Conservation (phyloP, 2,329 filamentous ascomycete genomes). For the Penicillium sp. region DNA sequence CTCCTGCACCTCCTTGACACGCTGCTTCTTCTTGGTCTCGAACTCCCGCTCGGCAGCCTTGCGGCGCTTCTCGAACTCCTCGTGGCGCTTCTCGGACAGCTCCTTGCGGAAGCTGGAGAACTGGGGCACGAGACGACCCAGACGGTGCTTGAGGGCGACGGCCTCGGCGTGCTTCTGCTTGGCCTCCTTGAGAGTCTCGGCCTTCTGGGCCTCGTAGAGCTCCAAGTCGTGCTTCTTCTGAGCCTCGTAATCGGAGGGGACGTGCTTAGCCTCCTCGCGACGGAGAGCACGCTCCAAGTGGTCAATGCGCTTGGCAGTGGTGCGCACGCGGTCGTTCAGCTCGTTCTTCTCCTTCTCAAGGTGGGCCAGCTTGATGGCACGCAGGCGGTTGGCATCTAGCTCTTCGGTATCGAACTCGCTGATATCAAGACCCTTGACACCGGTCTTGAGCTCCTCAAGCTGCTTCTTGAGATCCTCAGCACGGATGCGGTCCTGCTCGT, state of each 20-base stretch:
- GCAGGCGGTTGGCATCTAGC: constrained; percentile 86
- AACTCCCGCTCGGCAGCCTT: constrained; percentile 91
- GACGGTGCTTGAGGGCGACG: constrained; percentile 90
- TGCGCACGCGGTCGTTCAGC: constrained; percentile 85
- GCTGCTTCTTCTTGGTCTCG: constrained; percentile 85
- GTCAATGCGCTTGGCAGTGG: constrained; percentile 94
- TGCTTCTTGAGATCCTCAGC: constrained; percentile 94
- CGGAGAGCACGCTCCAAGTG: constrained; percentile 96
- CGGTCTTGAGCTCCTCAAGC: constrained; percentile 87
- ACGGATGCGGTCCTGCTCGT: constrained; percentile 86
- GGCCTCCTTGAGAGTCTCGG: constrained; percentile 77
- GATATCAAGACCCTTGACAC: constrained; percentile 79
- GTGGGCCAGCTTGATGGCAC: constrained; percentile 92
- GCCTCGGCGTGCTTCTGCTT: constrained; percentile 90
- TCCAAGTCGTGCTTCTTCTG: constrained; percentile 80
- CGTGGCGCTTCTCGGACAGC: constrained; percentile 84
- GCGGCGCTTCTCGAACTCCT: constrained; percentile 94
- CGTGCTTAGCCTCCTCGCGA: constrained; percentile 92
- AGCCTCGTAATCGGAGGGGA: constrained; percentile 80
- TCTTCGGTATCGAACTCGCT: constrained; percentile 76
- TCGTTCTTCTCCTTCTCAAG: constrained; percentile 98
- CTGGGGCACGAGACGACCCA: constrained; percentile 79
- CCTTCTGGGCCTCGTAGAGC: constrained; percentile 79
- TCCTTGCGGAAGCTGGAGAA: constrained; percentile 85
- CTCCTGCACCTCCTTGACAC: constrained; percentile 88